Conservation (phyloP, 2,329 filamentous ascomycete species). For the Gliomastix tumulicola region DNA sequence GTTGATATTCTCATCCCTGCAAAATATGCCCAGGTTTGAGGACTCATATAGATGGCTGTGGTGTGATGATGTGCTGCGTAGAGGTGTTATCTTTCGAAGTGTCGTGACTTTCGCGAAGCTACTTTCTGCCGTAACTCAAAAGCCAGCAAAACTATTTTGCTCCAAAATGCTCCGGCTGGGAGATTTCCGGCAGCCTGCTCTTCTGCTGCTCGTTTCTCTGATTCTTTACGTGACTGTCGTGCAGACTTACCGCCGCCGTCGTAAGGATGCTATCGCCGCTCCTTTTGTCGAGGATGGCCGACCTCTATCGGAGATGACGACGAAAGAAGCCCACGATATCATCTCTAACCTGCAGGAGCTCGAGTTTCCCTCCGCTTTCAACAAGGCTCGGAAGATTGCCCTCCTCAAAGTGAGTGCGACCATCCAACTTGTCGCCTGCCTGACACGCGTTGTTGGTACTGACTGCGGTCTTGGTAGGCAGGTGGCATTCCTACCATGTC, state of each 20-base stretch:
- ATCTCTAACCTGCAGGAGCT: constrained; percentile 33
- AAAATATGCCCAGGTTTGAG: too few relatives aligned
- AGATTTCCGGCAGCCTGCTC: too few relatives aligned
- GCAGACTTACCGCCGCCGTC: neutral
- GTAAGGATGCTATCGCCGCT: neutral
- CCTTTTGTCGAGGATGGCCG: neutral
- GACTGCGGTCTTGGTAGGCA: constrained; percentile 6
- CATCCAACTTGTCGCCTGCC: neutral
- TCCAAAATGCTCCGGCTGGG: too few relatives aligned
- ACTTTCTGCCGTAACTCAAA: too few relatives aligned
- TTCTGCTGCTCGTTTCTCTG: too few relatives aligned
- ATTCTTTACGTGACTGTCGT: neutral
- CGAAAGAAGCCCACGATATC: constrained; percentile 22
- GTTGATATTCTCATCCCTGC: too few relatives aligned
- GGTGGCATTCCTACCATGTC: constrained; percentile 52
- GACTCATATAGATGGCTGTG: too few relatives aligned
- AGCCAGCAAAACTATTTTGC: too few relatives aligned
- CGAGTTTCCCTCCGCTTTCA: constrained; percentile 48
- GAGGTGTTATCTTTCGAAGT: too few relatives aligned
- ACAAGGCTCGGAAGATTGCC: constrained; percentile 48
- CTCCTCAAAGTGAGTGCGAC: constrained; percentile 40
- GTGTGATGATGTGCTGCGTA: too few relatives aligned
- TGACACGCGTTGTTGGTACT: neutral
- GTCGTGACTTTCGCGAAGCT: too few relatives aligned
- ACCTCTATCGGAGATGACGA: neutral